phyloP scores from a whole-genome alignment of 2,329 filamentous ascomycete species.

The Cladophialophora psammophila region DNA sequence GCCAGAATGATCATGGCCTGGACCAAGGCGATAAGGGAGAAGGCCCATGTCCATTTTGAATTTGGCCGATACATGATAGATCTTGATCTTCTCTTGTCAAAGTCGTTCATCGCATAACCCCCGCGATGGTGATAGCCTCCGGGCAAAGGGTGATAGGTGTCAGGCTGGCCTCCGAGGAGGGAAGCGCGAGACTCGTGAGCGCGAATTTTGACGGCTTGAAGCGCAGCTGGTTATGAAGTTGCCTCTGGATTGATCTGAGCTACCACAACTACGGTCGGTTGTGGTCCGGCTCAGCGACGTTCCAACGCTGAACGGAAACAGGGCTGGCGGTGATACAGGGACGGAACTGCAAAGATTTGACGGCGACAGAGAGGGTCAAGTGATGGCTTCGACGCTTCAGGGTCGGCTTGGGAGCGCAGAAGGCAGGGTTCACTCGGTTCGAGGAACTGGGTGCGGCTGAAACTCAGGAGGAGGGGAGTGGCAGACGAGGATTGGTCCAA shows the following conservation, averaged over 20 bases:
- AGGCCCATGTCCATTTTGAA: slow-evolving; percentile 86
- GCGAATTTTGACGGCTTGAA: slow-evolving; percentile 58
- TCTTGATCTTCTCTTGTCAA: slow-evolving; percentile 33
- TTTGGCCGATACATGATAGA: slow-evolving; percentile 74
- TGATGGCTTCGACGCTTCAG: slow-evolving; percentile 5
- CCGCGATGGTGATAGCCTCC: slow-evolving; percentile 61
- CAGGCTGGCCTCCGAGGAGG: slow-evolving; percentile 64
- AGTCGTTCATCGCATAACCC: slow-evolving; percentile 52
- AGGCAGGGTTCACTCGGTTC: slow-evolving; percentile 15
- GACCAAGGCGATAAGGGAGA: slow-evolving; percentile 74
- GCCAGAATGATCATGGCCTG: slow-evolving; percentile 83
- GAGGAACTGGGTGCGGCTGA: slow-evolving; percentile 24
- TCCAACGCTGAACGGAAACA: slow-evolving; percentile 19
- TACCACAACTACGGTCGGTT: slow-evolving; percentile 30
- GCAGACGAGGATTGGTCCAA: slow-evolving; percentile 22
- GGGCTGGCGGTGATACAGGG: not conserved
- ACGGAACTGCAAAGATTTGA: not conserved
- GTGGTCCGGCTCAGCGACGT: slow-evolving; percentile 34
- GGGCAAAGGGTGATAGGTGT: slow-evolving; percentile 58
- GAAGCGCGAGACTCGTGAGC: slow-evolving; percentile 64
- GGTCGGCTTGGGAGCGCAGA: slow-evolving; percentile 9
- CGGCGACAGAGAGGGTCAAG: slow-evolving; percentile 10
- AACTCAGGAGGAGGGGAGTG: slow-evolving; percentile 29
- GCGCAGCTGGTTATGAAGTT: slow-evolving; percentile 17
- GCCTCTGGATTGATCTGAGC: slow-evolving; percentile 7